Conservation (phyloP, 1,284 basidiomycete genomes). For the Malassezia dermatis region DNA sequence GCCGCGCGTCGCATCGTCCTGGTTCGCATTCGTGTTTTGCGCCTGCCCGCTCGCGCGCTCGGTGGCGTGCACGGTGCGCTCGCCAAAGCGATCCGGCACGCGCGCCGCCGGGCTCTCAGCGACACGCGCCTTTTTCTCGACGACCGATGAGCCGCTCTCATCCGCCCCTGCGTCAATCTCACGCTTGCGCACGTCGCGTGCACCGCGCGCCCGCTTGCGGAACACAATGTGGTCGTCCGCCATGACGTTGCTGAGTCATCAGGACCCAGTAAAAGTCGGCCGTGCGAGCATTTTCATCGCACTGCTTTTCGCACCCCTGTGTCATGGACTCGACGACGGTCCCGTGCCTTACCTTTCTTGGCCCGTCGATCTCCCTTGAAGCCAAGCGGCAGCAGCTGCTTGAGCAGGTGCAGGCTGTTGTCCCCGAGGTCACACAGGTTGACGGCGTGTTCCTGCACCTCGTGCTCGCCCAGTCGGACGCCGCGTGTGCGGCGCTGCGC, state of each 20-base stretch:
- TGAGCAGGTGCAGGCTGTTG: conserved; percentile 55
- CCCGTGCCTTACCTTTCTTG: conserved; percentile 35
- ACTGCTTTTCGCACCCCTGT: not conserved
- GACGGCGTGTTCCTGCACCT: conserved; percentile 82
- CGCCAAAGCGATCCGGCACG: conserved; percentile 54
- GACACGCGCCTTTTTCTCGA: conserved; percentile 8
- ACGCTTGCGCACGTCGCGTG: conserved; percentile 14
- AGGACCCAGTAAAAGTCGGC: not conserved
- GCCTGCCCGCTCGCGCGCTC: conserved; percentile 19
- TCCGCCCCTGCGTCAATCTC: not conserved
- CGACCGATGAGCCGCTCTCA: not conserved
- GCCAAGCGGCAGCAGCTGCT: conserved; percentile 64
- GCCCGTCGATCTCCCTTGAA: conserved; percentile 47
- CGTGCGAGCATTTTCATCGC: not conserved
- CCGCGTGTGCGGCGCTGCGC: conserved; percentile 54
- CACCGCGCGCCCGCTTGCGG: conserved; percentile 8
- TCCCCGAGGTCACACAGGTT: conserved; percentile 58
- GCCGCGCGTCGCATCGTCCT: conserved; percentile 48
- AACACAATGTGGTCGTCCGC: conserved; percentile 10
- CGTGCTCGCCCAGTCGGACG: conserved; percentile 57
- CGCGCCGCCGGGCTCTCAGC: not conserved
- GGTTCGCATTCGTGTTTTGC: conserved; percentile 22
- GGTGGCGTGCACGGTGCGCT: conserved; percentile 52
- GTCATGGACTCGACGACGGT: conserved; percentile 1
- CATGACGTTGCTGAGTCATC: conserved; percentile 4